These are phyloP conservation scores for Houttuynia cordata DNA, from an alignment of 164 flowering plant species.

Conservation along the genomic window DNA sequence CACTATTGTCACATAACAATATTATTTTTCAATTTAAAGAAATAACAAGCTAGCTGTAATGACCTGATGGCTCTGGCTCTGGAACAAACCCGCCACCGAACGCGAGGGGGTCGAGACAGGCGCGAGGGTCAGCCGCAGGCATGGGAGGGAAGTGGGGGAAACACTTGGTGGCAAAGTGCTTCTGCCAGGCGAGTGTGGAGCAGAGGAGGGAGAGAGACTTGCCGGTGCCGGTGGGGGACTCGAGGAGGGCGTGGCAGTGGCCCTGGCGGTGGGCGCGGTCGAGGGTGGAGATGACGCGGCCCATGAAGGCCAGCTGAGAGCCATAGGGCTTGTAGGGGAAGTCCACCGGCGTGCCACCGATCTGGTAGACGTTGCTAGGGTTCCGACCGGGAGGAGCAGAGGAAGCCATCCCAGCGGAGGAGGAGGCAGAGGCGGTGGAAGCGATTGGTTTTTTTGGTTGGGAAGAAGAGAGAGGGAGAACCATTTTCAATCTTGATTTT, in stretches of 20 bases:
- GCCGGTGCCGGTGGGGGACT: slow-evolving; percentile 96
- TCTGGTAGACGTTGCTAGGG: slow-evolving; percentile 24
- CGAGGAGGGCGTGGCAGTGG: slow-evolving; percentile 86
- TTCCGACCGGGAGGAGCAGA: slow-evolving; percentile 14
- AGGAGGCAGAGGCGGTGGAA: too few relatives aligned
- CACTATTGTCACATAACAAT: too few relatives aligned
- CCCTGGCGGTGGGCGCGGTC: slow-evolving; percentile 72
- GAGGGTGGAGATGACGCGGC: slow-evolving; percentile 76
- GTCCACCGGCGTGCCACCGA: slow-evolving; percentile 74
- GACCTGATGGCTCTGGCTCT: slow-evolving; percentile 52
- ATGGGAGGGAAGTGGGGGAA: slow-evolving; percentile 15
- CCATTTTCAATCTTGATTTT: too few relatives aligned
- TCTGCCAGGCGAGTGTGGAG: slow-evolving; percentile 91
- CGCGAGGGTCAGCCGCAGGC: slow-evolving; percentile 34
- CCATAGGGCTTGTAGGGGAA: slow-evolving; percentile 97
- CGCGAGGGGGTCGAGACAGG: slow-evolving; percentile 39
- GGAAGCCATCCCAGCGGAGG: not conserved
- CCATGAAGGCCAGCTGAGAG: slow-evolving; percentile 88
- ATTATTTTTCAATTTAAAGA: too few relatives aligned
- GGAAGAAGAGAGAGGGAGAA: too few relatives aligned
- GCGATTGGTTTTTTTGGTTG: too few relatives aligned
- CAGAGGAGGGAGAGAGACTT: slow-evolving; percentile 94
- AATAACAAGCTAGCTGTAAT: not conserved
- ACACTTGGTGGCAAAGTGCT: slow-evolving; percentile 27
- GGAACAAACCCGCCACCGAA: slow-evolving; percentile 86